Evolutionary conservation across 805 yeast genomes (phyloP), one percentile per base, ranked within the genome.

Genomic region (Saturnispora hagleri): DNA sequence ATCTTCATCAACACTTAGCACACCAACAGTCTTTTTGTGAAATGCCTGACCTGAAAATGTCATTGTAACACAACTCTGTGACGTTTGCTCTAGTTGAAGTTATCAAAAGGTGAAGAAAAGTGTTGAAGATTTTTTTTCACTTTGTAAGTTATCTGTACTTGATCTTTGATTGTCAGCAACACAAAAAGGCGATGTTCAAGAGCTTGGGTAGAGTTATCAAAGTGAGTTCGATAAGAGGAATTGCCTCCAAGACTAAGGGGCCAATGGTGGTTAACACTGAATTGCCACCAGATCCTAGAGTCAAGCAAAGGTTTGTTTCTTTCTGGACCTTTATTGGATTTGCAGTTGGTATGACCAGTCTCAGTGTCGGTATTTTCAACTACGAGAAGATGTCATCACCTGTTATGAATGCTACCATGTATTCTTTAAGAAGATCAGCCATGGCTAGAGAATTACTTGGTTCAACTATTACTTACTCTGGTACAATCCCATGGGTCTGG

Each of bases 311-410:
- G 51, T 60, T 71, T 22, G 49, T 49, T 27, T 15, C 50, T 12
- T 36, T 47, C 20, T 31, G 42, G 26, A 79, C 80, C 52, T 83
- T 89, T 64, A 66, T 73, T 5, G 67, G 69, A 2, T 86, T 85
- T 62, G 67, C 76, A 45, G 65, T 71, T 13, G 68, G 76, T 48
- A 80, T 84, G 77, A 75, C 76, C 24, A 68, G 73, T 4, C 69
- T 84, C 1, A 68, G 84, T 47, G 71, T 76, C 31, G 76, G 86
- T 31, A 86, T 91, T 60, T 84, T 91, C 77, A 90, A 93, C 72
- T 90, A 91, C 69, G 99, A 93, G 66, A 90, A 89, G 65, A 82
- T 89, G 18, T 81, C 86, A 44, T 87, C 96, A 13, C 97, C 98
- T 1, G 78, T 91, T 53, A 85, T 91, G 60, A 79, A 85, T 41